These are phyloP conservation scores for Yamadazyma mexicana DNA, from an alignment of 1,139 yeast species.

Conservation along the genomic window DNA sequence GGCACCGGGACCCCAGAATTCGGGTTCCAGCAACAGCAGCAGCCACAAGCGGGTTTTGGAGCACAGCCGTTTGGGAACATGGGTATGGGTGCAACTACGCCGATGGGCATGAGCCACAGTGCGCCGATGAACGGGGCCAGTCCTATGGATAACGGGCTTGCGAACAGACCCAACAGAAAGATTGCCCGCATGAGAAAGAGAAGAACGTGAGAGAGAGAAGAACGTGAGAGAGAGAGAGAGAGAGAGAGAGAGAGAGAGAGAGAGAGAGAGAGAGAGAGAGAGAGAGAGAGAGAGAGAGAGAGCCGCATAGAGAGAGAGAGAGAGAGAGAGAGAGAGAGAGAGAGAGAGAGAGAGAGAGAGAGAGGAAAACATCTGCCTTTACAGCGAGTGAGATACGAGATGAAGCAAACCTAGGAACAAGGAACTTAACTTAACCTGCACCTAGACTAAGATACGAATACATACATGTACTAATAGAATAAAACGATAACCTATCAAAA, in stretches of 20 bases:
- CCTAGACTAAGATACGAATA: no score
- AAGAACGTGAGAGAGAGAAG: constrained; percentile 1
- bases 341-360: no score
- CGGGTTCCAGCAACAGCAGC: constrained; percentile 1
- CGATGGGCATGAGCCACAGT: constrained; percentile 2
- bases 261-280: no score
- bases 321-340: no score
- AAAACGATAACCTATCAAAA: no score
- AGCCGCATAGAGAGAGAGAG: no score
- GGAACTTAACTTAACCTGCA: no score
- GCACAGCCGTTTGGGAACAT: neutral
- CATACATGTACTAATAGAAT: no score
- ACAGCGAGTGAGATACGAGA: no score
- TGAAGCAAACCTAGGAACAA: no score
- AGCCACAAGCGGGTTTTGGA: neutral
- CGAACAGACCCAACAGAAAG: constrained; percentile 23
- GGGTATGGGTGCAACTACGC: constrained; percentile 1
- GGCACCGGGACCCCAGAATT: constrained; percentile 17
- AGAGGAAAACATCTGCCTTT: no score
- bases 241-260: neutral
- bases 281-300: no score
- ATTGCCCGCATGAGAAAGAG: constrained; percentile 32
- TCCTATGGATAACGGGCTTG: constrained; percentile 1
- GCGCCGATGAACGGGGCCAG: constrained; percentile 1
- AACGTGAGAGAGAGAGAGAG: neutral